phyloP scores from a whole-genome alignment of 2,329 filamentous ascomycete species.

The Botrytis hyacinthi region DNA sequence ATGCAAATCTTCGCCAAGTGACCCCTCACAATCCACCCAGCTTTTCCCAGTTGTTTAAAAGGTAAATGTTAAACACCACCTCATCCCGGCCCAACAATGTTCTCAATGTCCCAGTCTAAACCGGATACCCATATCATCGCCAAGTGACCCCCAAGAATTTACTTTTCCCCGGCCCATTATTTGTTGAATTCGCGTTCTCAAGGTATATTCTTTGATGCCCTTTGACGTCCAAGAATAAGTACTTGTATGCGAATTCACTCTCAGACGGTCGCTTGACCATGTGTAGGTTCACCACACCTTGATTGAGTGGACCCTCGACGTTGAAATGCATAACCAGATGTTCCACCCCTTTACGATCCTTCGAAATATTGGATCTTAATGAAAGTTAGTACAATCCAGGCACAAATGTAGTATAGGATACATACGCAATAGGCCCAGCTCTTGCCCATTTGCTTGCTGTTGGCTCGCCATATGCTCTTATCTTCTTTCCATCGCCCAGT shows the following conservation, averaged over 20 bases:
- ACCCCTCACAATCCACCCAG: background rate
- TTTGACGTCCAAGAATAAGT: conserved; percentile 76
- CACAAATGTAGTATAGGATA: background rate
- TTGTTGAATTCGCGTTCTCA: conserved; percentile 53
- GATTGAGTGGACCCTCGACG: conserved; percentile 73
- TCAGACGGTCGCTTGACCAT: conserved; percentile 65
- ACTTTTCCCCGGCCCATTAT: conserved; percentile 32
- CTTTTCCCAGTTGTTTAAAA: background rate
- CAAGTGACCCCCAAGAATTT: conserved; percentile 39
- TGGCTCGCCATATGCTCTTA: conserved; percentile 77
- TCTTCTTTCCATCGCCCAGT: conserved; percentile 72
- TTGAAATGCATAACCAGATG: conserved; percentile 86
- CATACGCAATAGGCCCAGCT: conserved; percentile 59
- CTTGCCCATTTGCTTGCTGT: conserved; percentile 79
- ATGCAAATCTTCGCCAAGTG: no score
- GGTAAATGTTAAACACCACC: background rate
- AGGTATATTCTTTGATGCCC: conserved; percentile 66
- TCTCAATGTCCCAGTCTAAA: background rate
- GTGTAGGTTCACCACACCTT: conserved; percentile 74
- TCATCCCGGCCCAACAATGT: background rate
- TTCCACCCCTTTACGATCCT: conserved; percentile 71
- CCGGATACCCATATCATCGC: conserved; percentile 24
- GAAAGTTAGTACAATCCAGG: background rate
- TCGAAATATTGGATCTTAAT: conserved; percentile 61
- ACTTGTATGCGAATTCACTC: conserved; percentile 76